Evolutionary conservation across 2,329 filamentous ascomycete species (phyloP), one percentile per base, ranked within the genome.

Genomic region (Microsporum ferrugineum): DNA sequence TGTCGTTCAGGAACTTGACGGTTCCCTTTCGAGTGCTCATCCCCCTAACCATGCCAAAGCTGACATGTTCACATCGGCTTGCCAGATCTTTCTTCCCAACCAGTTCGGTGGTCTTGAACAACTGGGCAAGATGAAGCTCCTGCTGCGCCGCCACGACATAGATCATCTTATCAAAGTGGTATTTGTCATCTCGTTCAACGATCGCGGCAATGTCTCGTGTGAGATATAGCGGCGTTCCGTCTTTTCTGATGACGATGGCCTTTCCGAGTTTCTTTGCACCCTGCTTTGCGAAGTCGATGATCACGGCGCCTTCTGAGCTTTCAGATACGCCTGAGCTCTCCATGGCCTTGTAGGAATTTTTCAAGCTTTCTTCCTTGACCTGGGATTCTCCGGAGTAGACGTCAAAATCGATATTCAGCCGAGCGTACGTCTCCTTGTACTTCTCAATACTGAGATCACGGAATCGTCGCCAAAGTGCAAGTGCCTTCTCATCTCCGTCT

Each of bases 1-100:
- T 89, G 67, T 88, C 86, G 68, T 86, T 80, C 64, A 84, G 72
- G 77, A 89, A 89, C 74, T 88, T 88, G 68, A 90, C 88, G 0
- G 86, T 90, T 63, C 83, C 83, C 71, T 84, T 85, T 65, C 83
- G 78, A 6, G 83, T 85, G 65, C 78, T 81, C 82, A 87, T 86
- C 45, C 83, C 84, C 61, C 82, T 78, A 61, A 86, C 83, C 81
- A 86, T 84, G 68, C 84, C 84, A 65, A 86, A 86, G 72, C 83
- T 85, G 72, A 86, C 79, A 72, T 86, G 82, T 69, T 84, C 78
- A 73, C 82, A 85, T 66, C 78, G 80, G 57, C 77, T 77, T 33
- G 83, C 77, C 36, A 85, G 75, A 39, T 86, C 82, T 64, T 83
- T 83, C 65, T 79, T 72, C 62, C 83, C 84, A 77, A 84, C 84